phyloP scores from a whole-genome alignment of 352 stramenopile genomes.

The Blastocystis sp. region DNA sequence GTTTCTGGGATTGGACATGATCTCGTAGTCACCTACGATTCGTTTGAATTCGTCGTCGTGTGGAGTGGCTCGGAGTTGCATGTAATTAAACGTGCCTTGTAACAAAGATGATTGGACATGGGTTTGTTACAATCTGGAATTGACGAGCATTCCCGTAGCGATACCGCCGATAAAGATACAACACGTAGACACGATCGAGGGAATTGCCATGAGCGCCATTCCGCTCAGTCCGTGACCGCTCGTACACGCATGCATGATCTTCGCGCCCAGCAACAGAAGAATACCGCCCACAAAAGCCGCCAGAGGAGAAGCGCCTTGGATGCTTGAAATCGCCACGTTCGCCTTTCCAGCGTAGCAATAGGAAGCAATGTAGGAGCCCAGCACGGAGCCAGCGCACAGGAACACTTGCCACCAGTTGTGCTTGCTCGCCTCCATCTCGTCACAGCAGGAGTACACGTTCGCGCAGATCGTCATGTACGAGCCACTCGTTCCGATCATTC shows the following conservation, averaged over 20 bases:
- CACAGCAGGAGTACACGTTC: not conserved
- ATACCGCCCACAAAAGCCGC: slow-evolving; percentile 50
- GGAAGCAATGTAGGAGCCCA: slow-evolving; percentile 58
- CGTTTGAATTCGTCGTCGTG: slow-evolving; percentile 38
- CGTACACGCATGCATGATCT: slow-evolving; percentile 67
- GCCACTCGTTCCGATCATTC: slow-evolving; percentile 49
- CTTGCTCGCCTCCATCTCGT: slow-evolving; percentile 17
- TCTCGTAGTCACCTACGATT: slow-evolving; percentile 40
- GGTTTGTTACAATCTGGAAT: not conserved
- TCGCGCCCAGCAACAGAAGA: slow-evolving; percentile 55
- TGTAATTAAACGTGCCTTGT: slow-evolving; percentile 52
- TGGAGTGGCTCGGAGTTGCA: not conserved
- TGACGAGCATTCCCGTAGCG: slow-evolving; percentile 24
- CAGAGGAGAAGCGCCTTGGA: slow-evolving; percentile 27
- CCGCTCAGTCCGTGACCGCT: slow-evolving; percentile 72
- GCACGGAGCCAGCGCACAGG: not conserved
- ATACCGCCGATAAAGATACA: slow-evolving; percentile 71
- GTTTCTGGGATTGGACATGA: not conserved
- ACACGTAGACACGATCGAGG: slow-evolving; percentile 64
- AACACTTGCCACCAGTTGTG: slow-evolving; percentile 69
- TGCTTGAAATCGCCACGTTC: not conserved
- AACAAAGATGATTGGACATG: slow-evolving; percentile 3
- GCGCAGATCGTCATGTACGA: slow-evolving; percentile 66
- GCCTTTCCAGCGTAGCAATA: not conserved
- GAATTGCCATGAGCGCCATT: slow-evolving; percentile 62